These are phyloP conservation scores for Westerdykella ornata DNA, from an alignment of 2,329 filamentous ascomycete genomes.

Conservation along the genomic window DNA sequence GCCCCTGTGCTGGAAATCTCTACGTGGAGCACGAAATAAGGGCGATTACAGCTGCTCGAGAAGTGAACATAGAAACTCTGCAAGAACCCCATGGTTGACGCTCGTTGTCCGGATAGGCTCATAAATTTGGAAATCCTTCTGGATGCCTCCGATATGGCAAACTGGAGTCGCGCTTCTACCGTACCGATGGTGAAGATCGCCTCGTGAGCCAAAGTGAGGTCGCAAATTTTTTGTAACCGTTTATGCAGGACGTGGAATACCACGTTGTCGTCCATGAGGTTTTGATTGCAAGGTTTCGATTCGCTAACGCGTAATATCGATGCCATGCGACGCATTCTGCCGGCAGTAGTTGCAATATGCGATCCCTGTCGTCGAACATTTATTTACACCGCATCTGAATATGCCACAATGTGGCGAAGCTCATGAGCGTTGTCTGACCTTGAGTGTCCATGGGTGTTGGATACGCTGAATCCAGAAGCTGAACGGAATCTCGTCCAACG, in stretches of 20 bases:
- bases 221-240: neutral
- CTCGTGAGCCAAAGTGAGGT: neutral
- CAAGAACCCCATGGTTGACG: too few relatives aligned
- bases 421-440: slow-evolving; percentile 10
- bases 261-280: slow-evolving; percentile 1
- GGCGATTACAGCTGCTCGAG: too few relatives aligned
- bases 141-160: neutral
- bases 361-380: slow-evolving; percentile 12
- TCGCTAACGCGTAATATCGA: slow-evolving; percentile 7
- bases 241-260: neutral
- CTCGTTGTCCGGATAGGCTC: too few relatives aligned
- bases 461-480: too few relatives aligned
- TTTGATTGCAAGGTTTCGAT: neutral
- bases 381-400: slow-evolving; percentile 1
- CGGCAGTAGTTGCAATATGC: slow-evolving; percentile 18
- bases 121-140: neutral
- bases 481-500: too few relatives aligned
- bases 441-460: slow-evolving; percentile 3
- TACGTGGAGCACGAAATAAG: too few relatives aligned
- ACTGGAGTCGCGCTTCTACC: neutral
- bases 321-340: slow-evolving; percentile 15
- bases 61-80: too few relatives aligned
- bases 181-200: neutral
- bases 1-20: too few relatives aligned
- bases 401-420: neutral